phyloP scores from a whole-genome alignment of 208 protist genomes.

The Leishmania tarentolae region DNA sequence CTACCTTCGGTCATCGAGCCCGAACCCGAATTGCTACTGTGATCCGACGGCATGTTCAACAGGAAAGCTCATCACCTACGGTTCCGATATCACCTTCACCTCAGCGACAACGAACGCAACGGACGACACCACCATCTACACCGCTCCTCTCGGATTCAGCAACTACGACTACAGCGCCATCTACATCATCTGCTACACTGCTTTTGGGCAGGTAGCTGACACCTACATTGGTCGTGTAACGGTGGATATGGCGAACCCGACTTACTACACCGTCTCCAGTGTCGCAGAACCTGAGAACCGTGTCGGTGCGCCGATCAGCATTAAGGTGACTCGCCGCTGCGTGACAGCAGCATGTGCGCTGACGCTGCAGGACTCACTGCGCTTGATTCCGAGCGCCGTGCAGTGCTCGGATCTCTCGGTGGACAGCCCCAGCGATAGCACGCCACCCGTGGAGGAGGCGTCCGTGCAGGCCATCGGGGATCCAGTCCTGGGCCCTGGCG shows the following conservation, averaged over 20 bases:
- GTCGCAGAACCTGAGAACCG: conserved; percentile 41
- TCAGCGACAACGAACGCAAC: conserved; percentile 21
- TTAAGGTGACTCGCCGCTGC: conserved; percentile 65
- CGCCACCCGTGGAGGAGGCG: neutral
- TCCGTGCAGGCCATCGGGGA: conserved; percentile 39
- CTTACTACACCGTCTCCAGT: conserved; percentile 80
- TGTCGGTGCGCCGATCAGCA: conserved; percentile 60
- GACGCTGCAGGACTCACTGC: conserved; percentile 45
- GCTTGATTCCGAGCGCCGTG: conserved; percentile 41
- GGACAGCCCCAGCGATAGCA: neutral
- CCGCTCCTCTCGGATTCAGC: conserved; percentile 61
- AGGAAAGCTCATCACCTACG: conserved; percentile 43
- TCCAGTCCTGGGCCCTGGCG: conserved; percentile 32
- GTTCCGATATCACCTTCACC: conserved; percentile 22
- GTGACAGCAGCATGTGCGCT: conserved; percentile 43
- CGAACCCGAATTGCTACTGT: conserved; percentile 78
- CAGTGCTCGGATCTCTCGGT: conserved; percentile 47
- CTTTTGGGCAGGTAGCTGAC: conserved; percentile 26
- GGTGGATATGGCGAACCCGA: conserved; percentile 75
- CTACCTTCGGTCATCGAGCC: conserved; percentile 41
- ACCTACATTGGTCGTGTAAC: conserved; percentile 77
- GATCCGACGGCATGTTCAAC: conserved; percentile 51
- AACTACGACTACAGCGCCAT: conserved; percentile 73
- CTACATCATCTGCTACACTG: conserved; percentile 84
- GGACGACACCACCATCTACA: conserved; percentile 39